phyloP scores from a whole-genome alignment of 202 grass and related monocot species.

The Setaria viridis region DNA sequence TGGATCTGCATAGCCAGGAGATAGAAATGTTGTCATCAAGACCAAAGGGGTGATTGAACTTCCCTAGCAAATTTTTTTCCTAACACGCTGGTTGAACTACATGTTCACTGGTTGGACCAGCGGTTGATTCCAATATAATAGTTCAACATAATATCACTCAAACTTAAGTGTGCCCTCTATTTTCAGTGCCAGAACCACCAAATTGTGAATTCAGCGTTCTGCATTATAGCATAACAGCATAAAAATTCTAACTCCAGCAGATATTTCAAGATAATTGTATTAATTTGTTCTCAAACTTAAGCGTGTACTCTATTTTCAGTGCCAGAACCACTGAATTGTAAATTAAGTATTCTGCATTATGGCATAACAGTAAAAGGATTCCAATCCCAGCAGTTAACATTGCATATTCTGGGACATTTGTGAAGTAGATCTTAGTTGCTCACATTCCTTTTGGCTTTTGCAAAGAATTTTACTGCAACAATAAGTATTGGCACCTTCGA shows the following conservation, averaged over 20 bases:
- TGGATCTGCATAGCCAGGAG: neutral
- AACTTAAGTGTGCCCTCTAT: too few relatives aligned
- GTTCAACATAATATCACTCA: neutral
- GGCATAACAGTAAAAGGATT: neutral
- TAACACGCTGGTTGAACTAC: neutral
- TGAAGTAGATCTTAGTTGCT: neutral
- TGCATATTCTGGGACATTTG: neutral
- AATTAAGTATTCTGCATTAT: neutral
- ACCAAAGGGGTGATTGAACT: neutral
- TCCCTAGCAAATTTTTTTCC: neutral
- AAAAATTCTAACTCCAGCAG: too few relatives aligned
- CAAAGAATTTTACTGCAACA: neutral
- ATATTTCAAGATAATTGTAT: too few relatives aligned
- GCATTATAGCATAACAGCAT: too few relatives aligned
- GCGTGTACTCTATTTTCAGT: too few relatives aligned
- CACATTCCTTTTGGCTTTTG: neutral
- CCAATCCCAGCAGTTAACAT: neutral
- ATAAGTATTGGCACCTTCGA: neutral
- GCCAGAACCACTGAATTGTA: neutral
- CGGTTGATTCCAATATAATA: neutral
- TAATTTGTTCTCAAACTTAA: too few relatives aligned
- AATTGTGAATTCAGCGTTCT: too few relatives aligned
- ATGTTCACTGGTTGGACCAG: neutral
- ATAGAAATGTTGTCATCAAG: constrained; percentile 1
- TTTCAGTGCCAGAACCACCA: too few relatives aligned